phyloP scores from a whole-genome alignment of 1,284 basidiomycete species.

The Fomitiporia mediterranea region DNA sequence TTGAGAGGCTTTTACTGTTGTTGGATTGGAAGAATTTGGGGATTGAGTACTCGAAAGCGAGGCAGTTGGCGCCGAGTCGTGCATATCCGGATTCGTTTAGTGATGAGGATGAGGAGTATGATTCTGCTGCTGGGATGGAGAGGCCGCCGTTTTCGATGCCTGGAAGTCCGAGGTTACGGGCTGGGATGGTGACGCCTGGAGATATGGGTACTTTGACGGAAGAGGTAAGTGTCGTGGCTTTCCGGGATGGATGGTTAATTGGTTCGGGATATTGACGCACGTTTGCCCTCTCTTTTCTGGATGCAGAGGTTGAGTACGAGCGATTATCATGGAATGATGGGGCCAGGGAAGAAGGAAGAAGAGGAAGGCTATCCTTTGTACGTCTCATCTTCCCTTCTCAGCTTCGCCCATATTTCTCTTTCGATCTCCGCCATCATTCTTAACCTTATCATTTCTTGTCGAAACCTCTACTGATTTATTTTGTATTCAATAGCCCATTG shows the following conservation, averaged over 20 bases:
- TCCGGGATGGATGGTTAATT: neutral
- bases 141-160: slow-evolving; percentile 78
- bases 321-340: slow-evolving; percentile 80
- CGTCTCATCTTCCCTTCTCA: slow-evolving; percentile 29
- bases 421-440: neutral
- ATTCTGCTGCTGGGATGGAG: slow-evolving; percentile 45
- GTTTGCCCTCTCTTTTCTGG: slow-evolving; percentile 35
- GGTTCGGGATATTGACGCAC: slow-evolving; percentile 7
- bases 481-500: slow-evolving; percentile 65
- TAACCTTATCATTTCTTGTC: neutral
- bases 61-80: slow-evolving; percentile 86
- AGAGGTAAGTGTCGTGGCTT: slow-evolving; percentile 43
- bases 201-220: slow-evolving; percentile 93
- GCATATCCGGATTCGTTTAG: slow-evolving; percentile 95
- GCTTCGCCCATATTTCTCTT: neutral
- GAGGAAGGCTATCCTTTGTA: slow-evolving; percentile 91
- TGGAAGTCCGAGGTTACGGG: slow-evolving; percentile 76
- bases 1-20: slow-evolving; percentile 87
- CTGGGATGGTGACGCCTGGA: slow-evolving; percentile 81
- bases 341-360: slow-evolving; percentile 73
- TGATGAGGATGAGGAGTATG: slow-evolving; percentile 56
- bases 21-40: slow-evolving; percentile 99
- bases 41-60: slow-evolving; percentile 93
- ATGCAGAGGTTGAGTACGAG: slow-evolving; percentile 86
- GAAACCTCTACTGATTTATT: too few species aligned